These are phyloP conservation scores for Coniochaeta prunicola DNA, from an alignment of 2,329 filamentous ascomycete genomes.

Conservation along the genomic window DNA sequence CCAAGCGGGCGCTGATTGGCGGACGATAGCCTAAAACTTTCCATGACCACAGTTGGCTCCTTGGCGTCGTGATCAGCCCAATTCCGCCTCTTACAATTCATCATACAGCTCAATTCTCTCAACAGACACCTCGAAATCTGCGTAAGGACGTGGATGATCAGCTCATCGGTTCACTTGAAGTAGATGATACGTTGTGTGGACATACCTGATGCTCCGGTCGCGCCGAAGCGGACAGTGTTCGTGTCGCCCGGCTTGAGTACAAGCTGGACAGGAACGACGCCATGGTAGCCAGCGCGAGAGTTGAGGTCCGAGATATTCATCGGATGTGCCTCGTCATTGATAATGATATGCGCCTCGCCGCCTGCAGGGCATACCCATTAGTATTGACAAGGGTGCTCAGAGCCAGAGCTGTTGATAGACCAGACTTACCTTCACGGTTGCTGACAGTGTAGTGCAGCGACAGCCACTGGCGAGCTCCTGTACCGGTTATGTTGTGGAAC, in stretches of 20 bases:
- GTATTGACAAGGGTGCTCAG: conserved; percentile 7
- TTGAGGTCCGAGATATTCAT: conserved; percentile 29
- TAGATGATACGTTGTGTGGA: neutral
- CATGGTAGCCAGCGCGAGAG: conserved; percentile 26
- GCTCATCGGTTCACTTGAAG: neutral
- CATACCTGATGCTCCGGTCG: conserved; percentile 14
- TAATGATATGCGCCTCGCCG: conserved; percentile 24
- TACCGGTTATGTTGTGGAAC: conserved; percentile 28
- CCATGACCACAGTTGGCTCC: neutral
- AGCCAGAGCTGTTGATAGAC: neutral
- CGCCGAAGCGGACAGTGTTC: conserved; percentile 28
- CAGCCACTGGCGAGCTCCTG: conserved; percentile 26
- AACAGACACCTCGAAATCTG: conserved; percentile 14
- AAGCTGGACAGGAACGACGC: conserved; percentile 25
- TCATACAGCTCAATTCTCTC: conserved; percentile 17
- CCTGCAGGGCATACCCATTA: conserved; percentile 8
- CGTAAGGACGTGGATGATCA: neutral
- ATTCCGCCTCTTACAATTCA: conserved; percentile 3
- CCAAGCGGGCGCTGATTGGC: neutral
- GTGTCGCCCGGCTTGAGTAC: conserved; percentile 18
- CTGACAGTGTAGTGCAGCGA: conserved; percentile 27
- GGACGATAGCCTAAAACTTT: neutral
- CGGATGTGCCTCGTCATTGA: conserved; percentile 22
- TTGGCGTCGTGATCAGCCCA: neutral
- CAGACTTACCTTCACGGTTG: conserved; percentile 11